These are phyloP conservation scores for Sarcocystis neurona DNA, from an alignment of 169 alveolate species.

Conservation along the genomic window DNA sequence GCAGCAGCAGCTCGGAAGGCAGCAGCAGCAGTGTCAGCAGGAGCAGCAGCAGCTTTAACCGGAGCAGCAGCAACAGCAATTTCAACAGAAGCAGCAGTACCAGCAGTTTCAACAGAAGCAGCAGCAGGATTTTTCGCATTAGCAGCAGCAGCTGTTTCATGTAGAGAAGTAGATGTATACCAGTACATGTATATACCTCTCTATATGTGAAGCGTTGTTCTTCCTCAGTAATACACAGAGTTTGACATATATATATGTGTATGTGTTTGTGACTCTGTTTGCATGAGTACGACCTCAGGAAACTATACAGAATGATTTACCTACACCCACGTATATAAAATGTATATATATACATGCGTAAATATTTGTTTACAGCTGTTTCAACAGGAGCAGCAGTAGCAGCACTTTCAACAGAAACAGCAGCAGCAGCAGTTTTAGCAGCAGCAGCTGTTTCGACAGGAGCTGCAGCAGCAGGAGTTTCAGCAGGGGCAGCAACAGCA, in stretches of 20 bases:
- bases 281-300: too few species aligned
- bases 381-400: too few species aligned
- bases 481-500: background rate
- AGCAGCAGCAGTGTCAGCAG: constrained; percentile 27
- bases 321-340: too few species aligned
- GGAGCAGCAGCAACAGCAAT: background rate
- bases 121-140: background rate
- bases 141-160: background rate
- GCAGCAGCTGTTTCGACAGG: constrained; percentile 34
- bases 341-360: too few species aligned
- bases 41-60: constrained; percentile 15
- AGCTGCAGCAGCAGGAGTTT: constrained; percentile 20
- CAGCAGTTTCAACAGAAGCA: background rate
- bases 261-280: too few species aligned
- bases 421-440: background rate
- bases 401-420: too few species aligned
- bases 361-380: too few species aligned
- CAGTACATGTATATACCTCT: background rate
- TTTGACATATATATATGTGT: background rate
- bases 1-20: background rate
- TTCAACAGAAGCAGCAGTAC: background rate
- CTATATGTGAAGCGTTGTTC: background rate
- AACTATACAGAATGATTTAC: too few species aligned
- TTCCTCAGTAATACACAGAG: background rate
- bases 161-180: background rate